Evolutionary conservation across 202 grass and related monocot genomes (phyloP), one percentile per base, ranked within the genome.

Genomic region (Setaria viridis): DNA sequence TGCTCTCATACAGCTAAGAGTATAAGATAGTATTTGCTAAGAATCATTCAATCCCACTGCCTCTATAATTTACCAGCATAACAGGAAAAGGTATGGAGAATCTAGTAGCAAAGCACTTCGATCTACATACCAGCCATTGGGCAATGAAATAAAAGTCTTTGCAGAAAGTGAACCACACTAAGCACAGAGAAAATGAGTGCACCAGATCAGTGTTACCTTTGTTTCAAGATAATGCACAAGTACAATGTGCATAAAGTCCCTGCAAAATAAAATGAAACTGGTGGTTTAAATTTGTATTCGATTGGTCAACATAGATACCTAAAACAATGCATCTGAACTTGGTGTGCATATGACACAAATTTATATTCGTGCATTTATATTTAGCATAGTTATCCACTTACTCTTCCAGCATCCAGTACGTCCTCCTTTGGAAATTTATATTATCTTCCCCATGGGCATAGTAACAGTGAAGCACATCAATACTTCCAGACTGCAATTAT

Each of bases 381-480:
- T 35, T 6, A 17, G 12, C 25, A 14, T 1, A 56, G 58, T 66
- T 49, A 79, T 74, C 29, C 20, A 84, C 87, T 84, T 80, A 97
- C 94, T 87, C 91, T 48, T 97, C 91, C 89, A 97, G 84, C 91
- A 97, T 88, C 94, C 94, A 97, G 48, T 97, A 97, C 75, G 89
- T 92, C 85, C 94, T 89, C 72, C 94, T 97, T 78, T 97, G 94
- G 72, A 97, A 94, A 63, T 92, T 90, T 71, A 90, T 90, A 78
- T 92, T 94, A 16, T 94, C 92, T 77, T 97, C 90, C 16, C 94
- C 94, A 89, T 97, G 94, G 39, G 94, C 94, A 85, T 97, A 97
- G 70, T 97, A 97, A 78, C 94, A 97, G 78, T 97, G 91, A 83
- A 97, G 94, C 25, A 97, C 90, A 90, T 97, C 94, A 87, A 94